phyloP scores from a whole-genome alignment of 805 yeast genomes.

The Starmerella bacillaris region DNA sequence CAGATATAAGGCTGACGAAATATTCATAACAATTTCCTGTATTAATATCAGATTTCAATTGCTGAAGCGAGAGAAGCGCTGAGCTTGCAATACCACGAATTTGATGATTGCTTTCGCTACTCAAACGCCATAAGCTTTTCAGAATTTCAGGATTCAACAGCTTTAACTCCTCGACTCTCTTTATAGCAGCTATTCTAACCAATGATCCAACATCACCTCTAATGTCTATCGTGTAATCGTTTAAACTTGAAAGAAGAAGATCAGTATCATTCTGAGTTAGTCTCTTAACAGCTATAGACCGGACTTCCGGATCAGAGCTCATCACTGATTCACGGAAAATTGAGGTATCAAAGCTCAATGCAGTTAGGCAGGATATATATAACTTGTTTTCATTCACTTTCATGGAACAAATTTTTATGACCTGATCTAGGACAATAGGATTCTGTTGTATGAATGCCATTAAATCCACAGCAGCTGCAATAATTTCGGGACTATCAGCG shows the following conservation, averaged over 20 bases:
- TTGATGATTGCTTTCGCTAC: conserved; percentile 45
- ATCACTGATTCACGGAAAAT: background rate
- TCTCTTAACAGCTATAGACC: conserved; percentile 9
- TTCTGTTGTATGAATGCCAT: background rate
- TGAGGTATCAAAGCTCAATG: background rate
- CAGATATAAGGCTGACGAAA: too few relatives aligned
- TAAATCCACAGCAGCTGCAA: background rate
- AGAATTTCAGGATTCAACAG: conserved; percentile 10
- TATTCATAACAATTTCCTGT: too few relatives aligned
- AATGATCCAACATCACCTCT: conserved; percentile 88
- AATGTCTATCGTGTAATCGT: conserved; percentile 60
- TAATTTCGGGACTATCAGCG: background rate
- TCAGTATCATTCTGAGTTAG: background rate
- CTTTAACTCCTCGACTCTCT: conserved; percentile 22
- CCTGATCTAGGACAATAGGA: background rate
- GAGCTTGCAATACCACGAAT: too few relatives aligned
- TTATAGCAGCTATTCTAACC: conserved; percentile 37
- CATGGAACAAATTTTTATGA: background rate
- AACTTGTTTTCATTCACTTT: background rate
- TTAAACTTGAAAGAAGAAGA: conserved; percentile 22
- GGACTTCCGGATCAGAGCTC: conserved; percentile 9
- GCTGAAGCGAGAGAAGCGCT: too few relatives aligned
- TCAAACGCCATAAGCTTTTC: conserved; percentile 31
- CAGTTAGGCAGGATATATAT: background rate
- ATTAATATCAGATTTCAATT: too few relatives aligned